Base-by-base conservation (phyloP, 2,329 filamentous ascomycete species). In the Fusarium nanum region DNA sequence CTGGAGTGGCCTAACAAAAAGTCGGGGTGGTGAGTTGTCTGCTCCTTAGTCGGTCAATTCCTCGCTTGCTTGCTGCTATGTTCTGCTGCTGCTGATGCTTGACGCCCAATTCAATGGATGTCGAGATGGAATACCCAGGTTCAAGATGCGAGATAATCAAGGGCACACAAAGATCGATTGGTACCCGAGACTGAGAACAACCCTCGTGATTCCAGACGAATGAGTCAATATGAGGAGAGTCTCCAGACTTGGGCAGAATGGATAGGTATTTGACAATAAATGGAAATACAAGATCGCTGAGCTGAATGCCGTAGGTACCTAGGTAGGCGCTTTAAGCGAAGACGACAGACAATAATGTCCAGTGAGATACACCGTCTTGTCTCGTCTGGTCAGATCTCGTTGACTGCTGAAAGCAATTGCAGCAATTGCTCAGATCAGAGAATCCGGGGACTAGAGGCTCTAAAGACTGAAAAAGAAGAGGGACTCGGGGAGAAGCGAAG, bases 41-140 rank as follows among this genome's bases (percentile, higher is more conserved):
- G 62, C 27, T 64, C 50, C 63, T 53, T 62, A 56, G 67, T 68
- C 68, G 68, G 68, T 70, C 68, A 71, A 60, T 59, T 70, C 48
- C 32, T 54, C 40, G 49, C 32, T 41, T 50, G 53, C 32, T 52
- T 40, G 48, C 22, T 52, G 67, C 59, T 65, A 37, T 68, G 54
- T 28, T 56, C 34, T 40, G 42, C 34, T 40, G 44, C 30, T 56
- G 44, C 34, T 37, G 34, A n/a, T 41, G 46, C 45, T 65, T 71
- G 68, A 57, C 59, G 64, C 55, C 68, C 64, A 71, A 70, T 65
- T 56, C 53, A 50, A 47, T 46, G 55, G 50, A 47, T 46, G 55
- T 61, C 47, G 62, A 62, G 44, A 54, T 54, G 46, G 37, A 61
- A 47, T 59, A 40, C 48, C 49, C 53, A 57, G 49, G 37, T 67